Evolutionary conservation across 139 green algal genomes (phyloP).

Genomic region (Coccomyxa sp.): DNA sequence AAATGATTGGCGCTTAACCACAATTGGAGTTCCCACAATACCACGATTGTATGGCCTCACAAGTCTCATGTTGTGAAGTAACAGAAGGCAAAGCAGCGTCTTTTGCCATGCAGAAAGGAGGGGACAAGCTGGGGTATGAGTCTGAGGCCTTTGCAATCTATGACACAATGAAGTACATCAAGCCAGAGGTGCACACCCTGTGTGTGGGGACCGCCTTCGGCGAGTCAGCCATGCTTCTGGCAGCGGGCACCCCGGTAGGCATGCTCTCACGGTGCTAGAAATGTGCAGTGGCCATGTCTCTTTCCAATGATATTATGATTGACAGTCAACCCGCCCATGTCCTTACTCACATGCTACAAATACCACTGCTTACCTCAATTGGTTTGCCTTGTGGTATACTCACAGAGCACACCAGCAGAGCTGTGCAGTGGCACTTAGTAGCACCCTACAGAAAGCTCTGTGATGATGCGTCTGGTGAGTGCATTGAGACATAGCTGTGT

Average conservation of each 20-base stretch:
- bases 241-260: constrained; percentile 74
- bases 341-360: no score
- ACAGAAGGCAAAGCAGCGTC: not conserved
- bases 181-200: constrained; percentile 84
- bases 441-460: no score
- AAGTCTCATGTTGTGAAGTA: not conserved
- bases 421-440: no score
- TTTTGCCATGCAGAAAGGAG: constrained; percentile 66
- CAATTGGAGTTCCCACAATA: not conserved
- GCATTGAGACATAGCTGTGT: no score
- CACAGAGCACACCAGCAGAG: no score
- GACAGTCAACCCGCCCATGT: no score
- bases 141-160: constrained; percentile 98
- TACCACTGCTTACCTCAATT: no score
- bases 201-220: constrained; percentile 93
- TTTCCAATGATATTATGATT: no score
- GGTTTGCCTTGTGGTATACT: no score
- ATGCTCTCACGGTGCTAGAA: no score
- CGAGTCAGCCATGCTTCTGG: constrained; percentile 94
- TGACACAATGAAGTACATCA: constrained; percentile 94
- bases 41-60: not conserved
- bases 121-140: constrained; percentile 95
- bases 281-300: no score
- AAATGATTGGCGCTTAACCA: not conserved
- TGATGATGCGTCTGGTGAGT: no score